phyloP scores from a whole-genome alignment of 2,329 filamentous ascomycete genomes.

The Pestalotiopsis sp. region DNA sequence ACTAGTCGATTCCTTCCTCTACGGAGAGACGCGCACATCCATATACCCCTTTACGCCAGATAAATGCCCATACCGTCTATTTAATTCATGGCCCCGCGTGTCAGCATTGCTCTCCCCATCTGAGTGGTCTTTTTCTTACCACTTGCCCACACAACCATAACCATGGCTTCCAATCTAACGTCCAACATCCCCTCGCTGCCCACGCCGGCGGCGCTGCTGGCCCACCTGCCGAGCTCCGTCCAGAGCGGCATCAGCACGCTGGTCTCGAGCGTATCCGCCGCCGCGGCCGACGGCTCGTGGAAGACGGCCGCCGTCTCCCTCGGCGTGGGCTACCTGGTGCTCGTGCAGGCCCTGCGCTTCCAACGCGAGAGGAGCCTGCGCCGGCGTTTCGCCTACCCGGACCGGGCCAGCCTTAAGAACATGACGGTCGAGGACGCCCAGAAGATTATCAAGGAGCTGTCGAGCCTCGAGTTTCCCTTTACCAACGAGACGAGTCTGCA shows the following conservation, averaged over 20 bases:
- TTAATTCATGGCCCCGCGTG: background rate
- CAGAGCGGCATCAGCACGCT: constrained; percentile 13
- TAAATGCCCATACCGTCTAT: background rate
- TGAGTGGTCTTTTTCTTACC: background rate
- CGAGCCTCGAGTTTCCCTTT: constrained; percentile 29
- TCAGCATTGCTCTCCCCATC: background rate
- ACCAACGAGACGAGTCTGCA: constrained; percentile 28
- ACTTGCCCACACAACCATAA: background rate
- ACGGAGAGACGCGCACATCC: background rate
- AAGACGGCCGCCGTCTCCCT: constrained; percentile 21
- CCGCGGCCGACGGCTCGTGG: constrained; percentile 18
- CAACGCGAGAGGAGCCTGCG: constrained; percentile 29
- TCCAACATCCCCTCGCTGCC: background rate
- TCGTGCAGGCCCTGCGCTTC: constrained; percentile 31
- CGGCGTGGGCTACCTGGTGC: constrained; percentile 24
- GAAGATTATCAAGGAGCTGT: constrained; percentile 28
- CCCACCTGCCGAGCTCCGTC: background rate
- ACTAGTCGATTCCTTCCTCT: background rate
- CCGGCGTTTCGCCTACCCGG: constrained; percentile 25
- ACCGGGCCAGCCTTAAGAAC: constrained; percentile 26
- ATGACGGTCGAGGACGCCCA: constrained; percentile 36
- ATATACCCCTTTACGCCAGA: background rate
- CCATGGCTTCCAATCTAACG: constrained; percentile 1
- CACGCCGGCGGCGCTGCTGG: background rate
- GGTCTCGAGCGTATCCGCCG: constrained; percentile 8